Evolutionary conservation across 345 rosid genomes (phyloP).

Genomic region (Acer negundo): DNA sequence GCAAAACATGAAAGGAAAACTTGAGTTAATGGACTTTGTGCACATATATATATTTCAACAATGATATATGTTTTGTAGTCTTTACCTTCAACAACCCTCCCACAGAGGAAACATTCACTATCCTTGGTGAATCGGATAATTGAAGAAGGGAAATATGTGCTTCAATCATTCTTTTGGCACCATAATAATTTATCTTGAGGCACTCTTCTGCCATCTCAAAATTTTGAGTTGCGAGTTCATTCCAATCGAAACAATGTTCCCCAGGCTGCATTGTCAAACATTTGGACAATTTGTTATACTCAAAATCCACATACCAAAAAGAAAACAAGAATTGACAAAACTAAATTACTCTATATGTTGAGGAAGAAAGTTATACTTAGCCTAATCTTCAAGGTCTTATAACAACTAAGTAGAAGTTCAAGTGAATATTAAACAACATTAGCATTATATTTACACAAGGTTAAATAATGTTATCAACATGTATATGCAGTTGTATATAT

Average conservation of each 20-base stretch:
- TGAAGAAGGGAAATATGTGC: constrained; percentile 29
- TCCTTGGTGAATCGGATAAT: constrained; percentile 38
- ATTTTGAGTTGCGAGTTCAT: constrained; percentile 13
- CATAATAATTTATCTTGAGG: constrained; percentile 25
- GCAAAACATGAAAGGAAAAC: neutral
- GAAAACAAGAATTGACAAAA: neutral
- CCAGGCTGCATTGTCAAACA: constrained; percentile 3
- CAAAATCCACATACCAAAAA: neutral
- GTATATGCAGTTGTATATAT: neutral
- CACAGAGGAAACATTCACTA: constrained; percentile 34
- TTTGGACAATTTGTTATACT: neutral
- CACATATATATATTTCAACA: neutral
- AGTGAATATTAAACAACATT: too few species aligned
- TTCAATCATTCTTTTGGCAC: constrained; percentile 30
- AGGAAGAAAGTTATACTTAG: neutral
- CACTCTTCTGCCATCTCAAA: constrained; percentile 26
- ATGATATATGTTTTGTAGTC: neutral
- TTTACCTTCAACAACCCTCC: constrained; percentile 29
- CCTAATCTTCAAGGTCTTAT: neutral
- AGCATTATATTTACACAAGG: too few species aligned
- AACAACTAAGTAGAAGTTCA: neutral
- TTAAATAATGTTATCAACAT: neutral
- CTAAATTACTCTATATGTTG: neutral
- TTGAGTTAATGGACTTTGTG: too few species aligned
- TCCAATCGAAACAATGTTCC: constrained; percentile 10